phyloP scores from a whole-genome alignment of 768 basidiomycete genomes.

The Kwoniella bestiolae region DNA sequence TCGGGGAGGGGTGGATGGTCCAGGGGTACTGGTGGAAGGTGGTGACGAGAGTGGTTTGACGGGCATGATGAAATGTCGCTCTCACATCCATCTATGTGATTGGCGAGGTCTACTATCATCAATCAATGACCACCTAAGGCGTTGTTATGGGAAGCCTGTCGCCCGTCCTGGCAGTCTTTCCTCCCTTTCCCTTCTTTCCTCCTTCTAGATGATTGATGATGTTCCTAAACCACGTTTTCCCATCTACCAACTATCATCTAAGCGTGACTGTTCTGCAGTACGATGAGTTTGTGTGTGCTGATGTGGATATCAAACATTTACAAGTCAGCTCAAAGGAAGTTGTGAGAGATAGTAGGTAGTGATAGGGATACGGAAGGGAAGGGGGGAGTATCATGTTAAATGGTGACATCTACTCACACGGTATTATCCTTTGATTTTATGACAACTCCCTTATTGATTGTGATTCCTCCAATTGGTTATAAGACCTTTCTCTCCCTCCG shows the following conservation, averaged over 20 bases:
- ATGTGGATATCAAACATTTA: background rate
- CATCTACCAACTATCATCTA: too few relatives aligned
- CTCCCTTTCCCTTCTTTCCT: background rate
- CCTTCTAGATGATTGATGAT: background rate
- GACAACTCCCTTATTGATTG: too few relatives aligned
- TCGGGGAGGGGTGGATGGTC: constrained; percentile 5
- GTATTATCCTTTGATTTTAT: background rate
- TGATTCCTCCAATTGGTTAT: too few relatives aligned
- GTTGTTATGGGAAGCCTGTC: background rate
- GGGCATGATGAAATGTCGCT: background rate
- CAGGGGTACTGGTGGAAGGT: background rate
- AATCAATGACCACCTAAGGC: too few relatives aligned
- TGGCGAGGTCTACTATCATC: too few relatives aligned
- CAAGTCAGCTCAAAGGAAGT: constrained; percentile 10
- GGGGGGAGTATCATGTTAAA: background rate
- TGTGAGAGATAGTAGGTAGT: background rate
- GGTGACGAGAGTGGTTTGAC: background rate
- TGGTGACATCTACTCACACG: background rate
- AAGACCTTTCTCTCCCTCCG: too few relatives aligned
- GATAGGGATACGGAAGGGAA: background rate
- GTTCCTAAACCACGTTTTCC: too few relatives aligned
- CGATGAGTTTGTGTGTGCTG: too few relatives aligned
- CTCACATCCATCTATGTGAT: too few relatives aligned
- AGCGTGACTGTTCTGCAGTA: too few relatives aligned
- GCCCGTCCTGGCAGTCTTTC: background rate